Percentiles rank a stretch among this genome's conserved stretches.
Evolutionary conservation across 1,284 basidiomycete genomes (phyloP).

Genomic region (Apiotrichum mycotoxinovorans): DNA sequence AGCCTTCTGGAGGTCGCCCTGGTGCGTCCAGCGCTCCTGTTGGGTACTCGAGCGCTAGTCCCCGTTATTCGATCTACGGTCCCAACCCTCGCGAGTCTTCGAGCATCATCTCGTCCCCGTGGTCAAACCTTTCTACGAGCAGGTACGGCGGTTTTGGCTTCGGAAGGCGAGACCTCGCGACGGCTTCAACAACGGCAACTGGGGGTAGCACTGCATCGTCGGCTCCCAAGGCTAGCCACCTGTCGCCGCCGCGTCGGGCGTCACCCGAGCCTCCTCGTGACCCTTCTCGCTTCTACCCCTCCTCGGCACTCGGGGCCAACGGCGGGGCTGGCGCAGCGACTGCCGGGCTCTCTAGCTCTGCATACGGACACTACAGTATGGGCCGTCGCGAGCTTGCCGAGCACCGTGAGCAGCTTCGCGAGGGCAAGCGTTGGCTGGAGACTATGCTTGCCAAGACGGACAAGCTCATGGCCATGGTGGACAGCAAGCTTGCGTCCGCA

Average conservation of each 20-base stretch:
- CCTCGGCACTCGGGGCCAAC: neutral
- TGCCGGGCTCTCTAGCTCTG: conserved; percentile 3
- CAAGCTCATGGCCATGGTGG: conserved; percentile 43
- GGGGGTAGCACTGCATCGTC: conserved; percentile 12
- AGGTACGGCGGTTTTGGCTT: conserved; percentile 31
- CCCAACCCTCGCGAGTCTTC: conserved; percentile 34
- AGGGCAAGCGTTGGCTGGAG: conserved; percentile 50
- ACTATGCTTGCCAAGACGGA: conserved; percentile 47
- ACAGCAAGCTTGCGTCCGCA: conserved; percentile 34
- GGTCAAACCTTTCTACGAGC: conserved; percentile 25
- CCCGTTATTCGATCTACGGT: conserved; percentile 43
- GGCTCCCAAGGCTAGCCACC: conserved; percentile 14
- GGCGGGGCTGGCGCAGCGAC: conserved; percentile 1
- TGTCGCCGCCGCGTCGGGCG: conserved; percentile 27
- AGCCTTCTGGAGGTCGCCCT: neutral
- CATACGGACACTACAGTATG: conserved; percentile 35
- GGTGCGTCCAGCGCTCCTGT: neutral
- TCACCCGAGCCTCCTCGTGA: conserved; percentile 33
- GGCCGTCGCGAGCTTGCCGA: conserved; percentile 44
- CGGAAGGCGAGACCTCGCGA: conserved; percentile 29
- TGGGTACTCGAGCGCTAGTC: conserved; percentile 10
- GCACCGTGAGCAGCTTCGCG: conserved; percentile 48
- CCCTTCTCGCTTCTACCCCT: conserved; percentile 12
- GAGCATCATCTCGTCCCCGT: conserved; percentile 27
- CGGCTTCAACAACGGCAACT: conserved; percentile 4